These are phyloP conservation scores for Metschnikowia reukaufii DNA, from an alignment of 805 yeast genomes.

Conservation along the genomic window DNA sequence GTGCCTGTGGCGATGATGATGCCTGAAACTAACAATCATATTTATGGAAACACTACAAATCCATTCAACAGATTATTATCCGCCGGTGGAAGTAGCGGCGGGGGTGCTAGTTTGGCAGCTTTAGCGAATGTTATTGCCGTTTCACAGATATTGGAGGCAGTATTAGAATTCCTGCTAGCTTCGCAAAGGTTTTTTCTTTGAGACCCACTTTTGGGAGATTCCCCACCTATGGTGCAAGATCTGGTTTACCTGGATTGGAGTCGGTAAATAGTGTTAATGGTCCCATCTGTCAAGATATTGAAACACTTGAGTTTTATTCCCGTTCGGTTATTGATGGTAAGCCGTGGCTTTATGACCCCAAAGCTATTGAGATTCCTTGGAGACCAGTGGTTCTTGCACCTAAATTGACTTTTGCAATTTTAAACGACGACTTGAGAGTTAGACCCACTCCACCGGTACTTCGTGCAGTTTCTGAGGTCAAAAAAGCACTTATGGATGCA, in stretches of 20 bases:
- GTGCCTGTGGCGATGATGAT: slow-evolving; percentile 53
- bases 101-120: slow-evolving; percentile 50
- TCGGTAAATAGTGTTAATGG: slow-evolving; percentile 47
- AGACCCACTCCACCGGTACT: slow-evolving; percentile 57
- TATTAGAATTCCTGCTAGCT: slow-evolving; percentile 48
- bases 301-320: slow-evolving; percentile 39
- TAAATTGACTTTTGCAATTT: slow-evolving; percentile 44
- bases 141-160: slow-evolving; percentile 56
- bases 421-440: slow-evolving; percentile 44
- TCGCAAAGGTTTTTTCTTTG: slow-evolving; percentile 41
- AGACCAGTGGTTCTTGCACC: slow-evolving; percentile 32
- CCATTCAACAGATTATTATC: slow-evolving; percentile 44
- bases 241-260: slow-evolving; percentile 37
- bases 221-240: slow-evolving; percentile 34
- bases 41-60: slow-evolving; percentile 48
- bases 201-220: slow-evolving; percentile 49
- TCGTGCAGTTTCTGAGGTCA: slow-evolving; percentile 41
- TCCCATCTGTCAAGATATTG: slow-evolving; percentile 43
- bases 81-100: slow-evolving; percentile 58
- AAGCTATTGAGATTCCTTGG: slow-evolving; percentile 53
- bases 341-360: slow-evolving; percentile 53
- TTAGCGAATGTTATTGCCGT: slow-evolving; percentile 52
- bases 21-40: slow-evolving; percentile 45
- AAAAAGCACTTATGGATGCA: slow-evolving; percentile 31
- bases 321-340: slow-evolving; percentile 36